These are phyloP conservation scores for Botrytis pseudocinerea DNA, from an alignment of 2,329 filamentous ascomycete genomes.

Conservation along the genomic window DNA sequence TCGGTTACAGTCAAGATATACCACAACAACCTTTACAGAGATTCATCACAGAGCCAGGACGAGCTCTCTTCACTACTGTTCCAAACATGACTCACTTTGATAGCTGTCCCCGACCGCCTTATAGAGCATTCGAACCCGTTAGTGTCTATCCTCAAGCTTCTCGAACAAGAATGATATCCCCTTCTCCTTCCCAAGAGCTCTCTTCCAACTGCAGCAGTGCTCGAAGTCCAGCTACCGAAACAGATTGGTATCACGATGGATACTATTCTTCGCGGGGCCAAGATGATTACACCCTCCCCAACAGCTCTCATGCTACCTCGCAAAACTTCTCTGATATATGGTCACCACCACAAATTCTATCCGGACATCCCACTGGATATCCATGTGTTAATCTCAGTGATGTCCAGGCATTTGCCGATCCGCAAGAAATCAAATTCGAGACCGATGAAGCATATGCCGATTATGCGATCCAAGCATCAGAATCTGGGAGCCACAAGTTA, in stretches of 20 bases:
- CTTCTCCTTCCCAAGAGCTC: slow-evolving; percentile 32
- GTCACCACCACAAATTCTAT: slow-evolving; percentile 7
- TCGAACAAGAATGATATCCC: slow-evolving; percentile 30
- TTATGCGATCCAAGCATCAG: slow-evolving; percentile 1
- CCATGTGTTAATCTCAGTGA: slow-evolving; percentile 36
- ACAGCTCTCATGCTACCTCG: slow-evolving; percentile 17
- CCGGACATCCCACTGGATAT: slow-evolving; percentile 10
- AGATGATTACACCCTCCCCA: slow-evolving; percentile 26
- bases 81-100: slow-evolving; percentile 10
- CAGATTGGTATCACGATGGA: slow-evolving; percentile 28
- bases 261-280: slow-evolving; percentile 27
- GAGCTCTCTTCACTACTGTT: slow-evolving; percentile 28
- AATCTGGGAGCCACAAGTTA: not conserved
- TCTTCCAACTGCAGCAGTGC: slow-evolving; percentile 32
- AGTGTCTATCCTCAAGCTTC: slow-evolving; percentile 28
- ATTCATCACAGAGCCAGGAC: slow-evolving; percentile 29
- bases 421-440: slow-evolving; percentile 29
- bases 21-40: slow-evolving; percentile 30
- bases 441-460: slow-evolving; percentile 30
- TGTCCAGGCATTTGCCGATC: slow-evolving; percentile 36
- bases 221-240: slow-evolving; percentile 30
- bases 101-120: slow-evolving; percentile 16
- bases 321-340: slow-evolving; percentile 25
- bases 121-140: slow-evolving; percentile 26
- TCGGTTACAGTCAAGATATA: slow-evolving; percentile 23